Base-by-base conservation (phyloP, 1,284 basidiomycete genomes). In the Cryptococcus amylolentus region DNA sequence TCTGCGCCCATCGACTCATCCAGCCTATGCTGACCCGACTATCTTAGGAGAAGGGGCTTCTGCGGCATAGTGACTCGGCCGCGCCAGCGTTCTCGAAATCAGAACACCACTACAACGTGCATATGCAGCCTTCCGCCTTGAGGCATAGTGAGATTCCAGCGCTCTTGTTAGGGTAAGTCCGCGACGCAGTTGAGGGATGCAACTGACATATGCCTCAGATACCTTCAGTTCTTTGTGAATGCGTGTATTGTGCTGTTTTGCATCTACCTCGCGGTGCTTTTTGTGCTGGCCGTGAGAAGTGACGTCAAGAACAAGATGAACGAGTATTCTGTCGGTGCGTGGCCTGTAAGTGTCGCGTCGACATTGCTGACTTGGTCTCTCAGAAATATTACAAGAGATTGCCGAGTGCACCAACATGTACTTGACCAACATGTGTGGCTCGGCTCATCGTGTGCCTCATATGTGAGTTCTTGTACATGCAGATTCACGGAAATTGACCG, bases 171-270 rank as follows among this genome's bases (percentile, higher is more conserved):
- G 90, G 90, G 89, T 91, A 66, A 65, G 82, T 78, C 1, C n/a
- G 35, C 44, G 58, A 78, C 69, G 26, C 10, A 12, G 37, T 18
- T 28, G 4, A 43, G 13, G 20, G 3, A n/a, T 18, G 14, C 16
- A 28, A 46, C 45, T 46, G 45, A 23, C 13, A 23, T n/a, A 16
- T 28, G 26, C 42, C 38, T 16, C 70, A 93, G 91, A 61, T 94
- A 94, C 74, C 82, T 94, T 14, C 94, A 97, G 73, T 91, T 98
- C 76, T 84, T 90, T 72, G 97, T 97, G 81, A 96, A 98, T 76
- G 80, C 88, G n/a, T 86, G 88, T 5, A 82, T 98, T 39, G 85
- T 94, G 46, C 69, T 89, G 37, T 81, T 93, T 49, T 88, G 91
- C 70, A 79, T 98, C 56, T 97, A 94, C 71, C 81, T 97, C 51